A percentile compares a stretch with the other conserved stretches of the same genome.
Conservation (phyloP, 1,284 basidiomycete species). For the Lentinula novae-zelandiae region DNA sequence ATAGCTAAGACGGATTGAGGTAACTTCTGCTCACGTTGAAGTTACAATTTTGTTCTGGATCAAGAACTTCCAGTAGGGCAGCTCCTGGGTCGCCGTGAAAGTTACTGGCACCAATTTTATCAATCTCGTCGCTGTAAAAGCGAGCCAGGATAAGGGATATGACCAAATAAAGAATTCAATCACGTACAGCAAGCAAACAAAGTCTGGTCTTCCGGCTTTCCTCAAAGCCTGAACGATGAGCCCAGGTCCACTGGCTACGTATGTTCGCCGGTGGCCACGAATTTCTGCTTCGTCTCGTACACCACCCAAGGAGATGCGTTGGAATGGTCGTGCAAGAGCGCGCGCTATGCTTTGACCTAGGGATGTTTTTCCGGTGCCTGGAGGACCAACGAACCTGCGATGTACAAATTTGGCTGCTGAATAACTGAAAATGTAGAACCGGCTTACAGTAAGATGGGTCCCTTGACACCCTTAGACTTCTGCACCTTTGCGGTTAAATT, state of each 20-base stretch:
- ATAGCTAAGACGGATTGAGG: conserved; percentile 10
- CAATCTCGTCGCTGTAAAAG: conserved; percentile 59
- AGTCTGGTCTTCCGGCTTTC: conserved; percentile 80
- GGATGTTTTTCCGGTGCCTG: conserved; percentile 83
- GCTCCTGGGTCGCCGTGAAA: conserved; percentile 89
- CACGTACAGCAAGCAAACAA: conserved; percentile 73
- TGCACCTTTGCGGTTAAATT: conserved; percentile 1
- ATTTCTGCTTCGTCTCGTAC: conserved; percentile 92
- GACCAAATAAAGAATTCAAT: background rate
- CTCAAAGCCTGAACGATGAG: conserved; percentile 86
- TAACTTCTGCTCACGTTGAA: conserved; percentile 59
- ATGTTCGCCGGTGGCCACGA: conserved; percentile 85
- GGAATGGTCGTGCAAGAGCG: conserved; percentile 82
- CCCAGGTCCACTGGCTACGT: conserved; percentile 84
- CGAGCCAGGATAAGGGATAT: background rate
- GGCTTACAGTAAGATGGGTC: conserved; percentile 77
- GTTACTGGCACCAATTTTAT: conserved; percentile 84
- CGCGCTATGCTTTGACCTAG: conserved; percentile 85
- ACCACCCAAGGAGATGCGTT: conserved; percentile 89
- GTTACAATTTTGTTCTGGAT: conserved; percentile 87
- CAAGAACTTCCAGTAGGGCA: conserved; percentile 85
- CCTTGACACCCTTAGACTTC: conserved; percentile 52
- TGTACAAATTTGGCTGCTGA: background rate
- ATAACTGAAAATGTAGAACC: background rate
- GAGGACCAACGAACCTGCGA: conserved; percentile 73